Base-by-base conservation (phyloP, 140 eudicot genomes). In the Anethum foeniculum region DNA sequence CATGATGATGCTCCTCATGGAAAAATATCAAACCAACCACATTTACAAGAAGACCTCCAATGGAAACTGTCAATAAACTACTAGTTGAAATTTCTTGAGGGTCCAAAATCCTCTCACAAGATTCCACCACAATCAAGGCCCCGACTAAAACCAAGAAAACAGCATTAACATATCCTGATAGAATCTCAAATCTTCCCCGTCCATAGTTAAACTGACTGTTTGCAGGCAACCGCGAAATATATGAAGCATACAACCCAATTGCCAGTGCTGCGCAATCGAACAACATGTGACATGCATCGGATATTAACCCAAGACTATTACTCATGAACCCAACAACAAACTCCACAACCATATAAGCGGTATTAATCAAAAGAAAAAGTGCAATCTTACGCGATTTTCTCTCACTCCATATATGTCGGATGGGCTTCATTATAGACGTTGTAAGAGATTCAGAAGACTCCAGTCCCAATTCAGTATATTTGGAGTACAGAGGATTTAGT, bases 221-320 rank as follows among this genome's bases (percentile, higher is more conserved):
- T 4, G 97, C 97, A 10, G 99, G 99, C 83, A 94, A 72, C 51
- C 97, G 81, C 0, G 99, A 88, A 48, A 94, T 89, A 75, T 92
- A 94, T 1, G 97, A 92, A 67, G 99, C 99, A 82, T 94, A 94
- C 69, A 94, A 84, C 77, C 97, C 99, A 83, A 94, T 94, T 0
- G 91, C 99, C 39, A 94, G 90, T 51, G 99, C 99, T 80, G 97
- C 99, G 89, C 99, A 94, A 88, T 94, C 99, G 75, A 94, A 94
- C 84, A 94, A 73, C 99, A 94, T 94, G 80, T 94, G 99, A 71
- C 99, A 94, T 1, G 99, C 99, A 88, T 94, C 99, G 10, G 99
- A 94, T 79, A 94, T 94, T 82, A 94, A 88, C 18, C 99, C 97
- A 86, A 94, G 99, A 87, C 99, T 94, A 80, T 94, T 94, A 79